Conservation (phyloP, 768 basidiomycete species). For the Leucosporidium yakuticum region DNA sequence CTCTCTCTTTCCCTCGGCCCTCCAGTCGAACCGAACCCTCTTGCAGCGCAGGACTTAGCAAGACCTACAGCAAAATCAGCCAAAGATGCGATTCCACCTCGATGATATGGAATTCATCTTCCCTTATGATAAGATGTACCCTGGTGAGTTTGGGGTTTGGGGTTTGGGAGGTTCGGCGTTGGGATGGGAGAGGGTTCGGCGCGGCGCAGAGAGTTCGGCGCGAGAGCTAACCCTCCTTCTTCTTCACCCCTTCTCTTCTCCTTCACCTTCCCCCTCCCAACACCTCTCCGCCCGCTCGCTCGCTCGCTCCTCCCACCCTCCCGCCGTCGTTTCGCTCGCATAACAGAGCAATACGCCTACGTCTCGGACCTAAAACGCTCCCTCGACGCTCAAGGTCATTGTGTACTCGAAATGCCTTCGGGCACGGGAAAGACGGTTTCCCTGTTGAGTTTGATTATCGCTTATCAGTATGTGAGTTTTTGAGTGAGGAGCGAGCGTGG, state of each 20-base stretch:
- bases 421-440: conserved; percentile 99
- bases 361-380: conserved; percentile 98
- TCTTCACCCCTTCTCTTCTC: no score
- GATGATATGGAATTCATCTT: conserved; percentile 54
- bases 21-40: no score
- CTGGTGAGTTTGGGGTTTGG: conserved; percentile 53
- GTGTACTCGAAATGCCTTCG: conserved; percentile 99
- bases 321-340: no score
- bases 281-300: no score
- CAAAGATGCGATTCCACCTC: no score
- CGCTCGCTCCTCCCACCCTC: background rate
- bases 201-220: background rate
- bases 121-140: conserved; percentile 92
- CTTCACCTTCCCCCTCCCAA: no score
- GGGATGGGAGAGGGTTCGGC: no score
- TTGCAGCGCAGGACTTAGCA: no score
- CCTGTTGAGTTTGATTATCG: conserved; percentile 86
- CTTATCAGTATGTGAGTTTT: conserved; percentile 81
- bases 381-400: conserved; percentile 96
- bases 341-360: conserved; percentile 98
- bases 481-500: background rate
- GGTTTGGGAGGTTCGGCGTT: no score
- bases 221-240: no score
- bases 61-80: no score
- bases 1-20: no score